Base-by-base conservation (phyloP, 2,329 filamentous ascomycete genomes). In the Huntiella bhutanensis region DNA sequence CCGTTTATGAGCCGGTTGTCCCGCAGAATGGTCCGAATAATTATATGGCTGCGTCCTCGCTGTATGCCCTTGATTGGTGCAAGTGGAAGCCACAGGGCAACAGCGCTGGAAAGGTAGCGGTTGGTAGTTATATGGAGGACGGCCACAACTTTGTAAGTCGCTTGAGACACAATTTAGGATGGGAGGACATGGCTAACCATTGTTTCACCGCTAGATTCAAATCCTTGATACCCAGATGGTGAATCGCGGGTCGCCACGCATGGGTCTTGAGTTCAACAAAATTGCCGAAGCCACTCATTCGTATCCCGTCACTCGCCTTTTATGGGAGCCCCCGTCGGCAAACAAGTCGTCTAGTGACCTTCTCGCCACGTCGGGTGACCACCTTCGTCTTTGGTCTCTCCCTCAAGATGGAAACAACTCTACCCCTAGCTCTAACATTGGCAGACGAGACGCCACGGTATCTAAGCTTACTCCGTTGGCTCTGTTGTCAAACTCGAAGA, bases 11-110 rank as follows among this genome's bases (percentile, higher is more conserved):
- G 56, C 68, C 76, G 44, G 73, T 75, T 52, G 73, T 75, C 58
- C 59, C 75, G 51, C 67, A 75, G 62, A 60, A 80, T 58, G 62
- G 82, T 58, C 92, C 88, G 52, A 93, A 85, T 68, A 95, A 88
- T 60, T 94, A 95, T 58, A 65, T 93, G 52, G 86, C 88, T 4
- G 87, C 88, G 0, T 98, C 91, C 85, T 81, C 86, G 11, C 79
- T 93, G 47, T 98, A 96, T 60, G 88, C 91, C 10, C 88, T 93
- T 56, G 91, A 98, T 64, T 98, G 91, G 91, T 98, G 91, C 67
- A 98, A 98, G 63, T 98, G 91, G 88, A 77, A 82, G 12, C 78
- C 88, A 2, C 76, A 85, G 56, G 77, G 64, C 55, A 78, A 78
- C 53, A 79, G 83, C 51, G 85, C 84, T 3, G 91, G 91, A 35